Percentiles rank a stretch among this genome's conserved stretches.
Conservation (phyloP, 2,329 filamentous ascomycete species). For the Cytospora chrysosperma region DNA sequence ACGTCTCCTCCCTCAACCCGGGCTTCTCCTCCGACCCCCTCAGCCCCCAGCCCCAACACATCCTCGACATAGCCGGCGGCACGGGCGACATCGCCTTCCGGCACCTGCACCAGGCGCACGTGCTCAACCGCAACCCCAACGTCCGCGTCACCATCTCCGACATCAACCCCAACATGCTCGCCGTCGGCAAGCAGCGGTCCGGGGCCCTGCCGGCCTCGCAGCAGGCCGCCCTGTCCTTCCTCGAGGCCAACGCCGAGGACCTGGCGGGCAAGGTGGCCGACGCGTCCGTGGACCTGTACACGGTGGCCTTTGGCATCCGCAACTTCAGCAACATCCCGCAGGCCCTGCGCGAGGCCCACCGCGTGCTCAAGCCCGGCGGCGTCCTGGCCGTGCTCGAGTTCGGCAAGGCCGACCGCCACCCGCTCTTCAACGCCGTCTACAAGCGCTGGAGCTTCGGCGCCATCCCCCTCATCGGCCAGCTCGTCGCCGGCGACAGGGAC, state of each 20-base stretch:
- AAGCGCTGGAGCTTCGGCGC: slow-evolving; percentile 95
- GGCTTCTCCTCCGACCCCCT: slow-evolving; percentile 52
- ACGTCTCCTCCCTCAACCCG: slow-evolving; percentile 87
- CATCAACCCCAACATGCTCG: slow-evolving; percentile 46
- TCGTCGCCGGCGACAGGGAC: slow-evolving; percentile 90
- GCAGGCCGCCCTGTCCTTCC: slow-evolving; percentile 60
- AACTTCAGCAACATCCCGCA: slow-evolving; percentile 93
- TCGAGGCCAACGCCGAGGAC: slow-evolving; percentile 86
- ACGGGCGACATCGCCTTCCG: slow-evolving; percentile 98
- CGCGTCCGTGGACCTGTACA: slow-evolving; percentile 87
- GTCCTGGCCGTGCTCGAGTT: slow-evolving; percentile 98
- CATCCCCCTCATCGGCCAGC: slow-evolving; percentile 91
- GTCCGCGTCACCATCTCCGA: slow-evolving; percentile 46
- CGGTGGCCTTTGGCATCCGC: slow-evolving; percentile 93
- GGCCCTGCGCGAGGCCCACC: slow-evolving; percentile 78
- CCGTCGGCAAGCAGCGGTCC: slow-evolving; percentile 45
- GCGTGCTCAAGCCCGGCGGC: slow-evolving; percentile 89
- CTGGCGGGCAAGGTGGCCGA: slow-evolving; percentile 62
- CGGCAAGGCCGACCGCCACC: slow-evolving; percentile 71
- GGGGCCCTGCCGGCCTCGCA: slow-evolving; percentile 34
- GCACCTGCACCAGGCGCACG: slow-evolving; percentile 83
- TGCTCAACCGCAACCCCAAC: slow-evolving; percentile 66
- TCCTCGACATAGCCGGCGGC: slow-evolving; percentile 95
- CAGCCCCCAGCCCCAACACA: slow-evolving; percentile 58
- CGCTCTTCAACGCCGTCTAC: slow-evolving; percentile 80